Percentiles rank a stretch among this genome's conserved stretches.
These are phyloP conservation scores for Trichoderma sp. DNA, from an alignment of 2,329 filamentous ascomycete genomes.

Conservation along the genomic window DNA sequence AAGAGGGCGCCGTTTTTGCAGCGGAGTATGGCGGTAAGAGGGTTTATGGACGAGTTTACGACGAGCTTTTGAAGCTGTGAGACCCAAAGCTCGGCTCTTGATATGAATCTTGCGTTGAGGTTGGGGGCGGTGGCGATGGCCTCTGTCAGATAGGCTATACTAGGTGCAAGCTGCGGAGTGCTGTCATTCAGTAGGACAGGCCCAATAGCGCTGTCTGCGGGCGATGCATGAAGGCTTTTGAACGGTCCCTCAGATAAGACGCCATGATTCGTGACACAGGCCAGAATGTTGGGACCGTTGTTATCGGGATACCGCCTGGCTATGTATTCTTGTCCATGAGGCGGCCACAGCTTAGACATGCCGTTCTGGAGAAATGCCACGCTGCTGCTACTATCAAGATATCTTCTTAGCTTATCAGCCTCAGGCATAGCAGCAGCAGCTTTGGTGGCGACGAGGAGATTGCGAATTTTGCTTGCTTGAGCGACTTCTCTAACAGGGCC, in stretches of 20 bases:
- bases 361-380: constrained; percentile 87
- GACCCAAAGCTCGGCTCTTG: constrained; percentile 46
- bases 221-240: constrained; percentile 50
- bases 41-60: constrained; percentile 77
- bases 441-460: constrained; percentile 78
- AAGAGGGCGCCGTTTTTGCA: constrained; percentile 77
- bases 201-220: constrained; percentile 48
- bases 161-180: constrained; percentile 1
- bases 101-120: constrained; percentile 41
- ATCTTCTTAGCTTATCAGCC: constrained; percentile 53
- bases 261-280: constrained; percentile 61
- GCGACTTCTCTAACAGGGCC: constrained; percentile 42
- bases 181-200: constrained; percentile 37
- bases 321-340: constrained; percentile 44
- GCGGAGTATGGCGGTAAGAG: constrained; percentile 74
- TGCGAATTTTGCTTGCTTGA: constrained; percentile 51
- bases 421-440: constrained; percentile 64
- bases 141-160: constrained; percentile 38
- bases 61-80: constrained; percentile 84
- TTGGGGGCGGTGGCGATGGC: constrained; percentile 42
- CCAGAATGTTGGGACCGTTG: constrained; percentile 63
- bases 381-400: constrained; percentile 63
- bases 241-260: constrained; percentile 51
- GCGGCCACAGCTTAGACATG: constrained; percentile 66
- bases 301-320: constrained; percentile 37